These are phyloP conservation scores for Butyriboletus loyo DNA, from an alignment of 768 basidiomycete genomes.

Conservation along the genomic window DNA sequence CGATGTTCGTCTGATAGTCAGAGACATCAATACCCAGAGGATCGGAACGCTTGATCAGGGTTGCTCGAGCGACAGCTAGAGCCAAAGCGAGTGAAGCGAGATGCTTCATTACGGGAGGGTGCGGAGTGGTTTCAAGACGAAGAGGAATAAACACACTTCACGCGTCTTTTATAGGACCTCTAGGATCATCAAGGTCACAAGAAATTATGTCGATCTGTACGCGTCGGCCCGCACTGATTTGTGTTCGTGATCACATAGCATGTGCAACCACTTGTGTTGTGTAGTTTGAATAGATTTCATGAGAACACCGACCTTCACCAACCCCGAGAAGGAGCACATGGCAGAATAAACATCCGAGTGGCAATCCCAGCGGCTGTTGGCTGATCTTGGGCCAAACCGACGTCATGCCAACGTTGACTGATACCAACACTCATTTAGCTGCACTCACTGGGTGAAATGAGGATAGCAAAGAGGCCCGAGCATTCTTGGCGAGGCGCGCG, in stretches of 20 bases:
- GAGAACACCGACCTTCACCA: neutral
- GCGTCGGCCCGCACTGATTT: neutral
- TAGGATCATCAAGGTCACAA: neutral
- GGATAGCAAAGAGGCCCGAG: neutral
- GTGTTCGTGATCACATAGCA: slow-evolving; percentile 10
- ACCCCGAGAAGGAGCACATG: neutral
- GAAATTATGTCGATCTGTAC: neutral
- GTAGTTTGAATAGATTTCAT: slow-evolving; percentile 3
- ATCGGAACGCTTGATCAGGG: slow-evolving; percentile 30
- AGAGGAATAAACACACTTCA: neutral
- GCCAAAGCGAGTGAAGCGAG: slow-evolving; percentile 14
- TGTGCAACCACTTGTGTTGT: slow-evolving; percentile 7
- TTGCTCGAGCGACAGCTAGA: slow-evolving; percentile 13
- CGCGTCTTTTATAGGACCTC: slow-evolving; percentile 11
- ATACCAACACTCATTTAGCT: neutral
- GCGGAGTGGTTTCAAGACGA: neutral
- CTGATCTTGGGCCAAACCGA: neutral
- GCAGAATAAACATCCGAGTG: neutral
- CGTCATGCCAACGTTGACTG: neutral
- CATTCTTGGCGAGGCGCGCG: neutral
- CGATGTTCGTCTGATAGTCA: slow-evolving; percentile 42
- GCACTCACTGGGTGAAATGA: neutral
- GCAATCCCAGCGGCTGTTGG: no score
- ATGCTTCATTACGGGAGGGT: slow-evolving; percentile 17
- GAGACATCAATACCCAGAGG: slow-evolving; percentile 59